Conservation (phyloP, 1,139 yeast species). For the Suhomyces chickasaworum region DNA sequence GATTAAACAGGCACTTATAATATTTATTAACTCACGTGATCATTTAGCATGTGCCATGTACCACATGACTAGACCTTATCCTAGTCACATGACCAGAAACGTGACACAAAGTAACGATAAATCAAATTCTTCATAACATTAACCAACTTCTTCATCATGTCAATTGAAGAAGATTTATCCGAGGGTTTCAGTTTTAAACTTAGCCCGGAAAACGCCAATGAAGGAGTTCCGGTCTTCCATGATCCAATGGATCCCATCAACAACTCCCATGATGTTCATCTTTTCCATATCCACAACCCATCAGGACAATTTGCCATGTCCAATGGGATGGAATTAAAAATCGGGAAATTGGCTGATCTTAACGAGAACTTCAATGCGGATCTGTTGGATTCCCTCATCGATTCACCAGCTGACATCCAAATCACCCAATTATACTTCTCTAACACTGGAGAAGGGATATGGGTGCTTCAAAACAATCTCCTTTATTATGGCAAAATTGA, state of each 20-base stretch:
- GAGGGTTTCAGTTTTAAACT: conserved; percentile 46
- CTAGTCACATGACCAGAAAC: neutral
- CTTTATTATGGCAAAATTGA: neutral
- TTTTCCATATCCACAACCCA: conserved; percentile 34
- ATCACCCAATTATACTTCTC: conserved; percentile 32
- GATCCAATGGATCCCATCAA: conserved; percentile 27
- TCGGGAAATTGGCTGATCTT: conserved; percentile 20
- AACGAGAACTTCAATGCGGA: conserved; percentile 1
- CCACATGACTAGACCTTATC: too few species aligned
- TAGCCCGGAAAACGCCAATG: conserved; percentile 22
- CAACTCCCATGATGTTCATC: conserved; percentile 23
- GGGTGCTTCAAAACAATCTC: neutral
- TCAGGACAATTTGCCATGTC: conserved; percentile 35
- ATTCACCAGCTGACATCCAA: too few species aligned
- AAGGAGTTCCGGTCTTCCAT: conserved; percentile 34
- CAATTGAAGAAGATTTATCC: conserved; percentile 31
- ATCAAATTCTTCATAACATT: neutral
- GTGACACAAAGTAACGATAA: too few species aligned
- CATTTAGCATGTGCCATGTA: too few species aligned
- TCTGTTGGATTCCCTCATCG: too few species aligned
- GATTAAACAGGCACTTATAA: too few species aligned
- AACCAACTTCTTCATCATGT: conserved; percentile 5
- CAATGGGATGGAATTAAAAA: conserved; percentile 26
- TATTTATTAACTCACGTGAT: too few species aligned
- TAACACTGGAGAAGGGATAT: neutral